Base-by-base conservation (phyloP, 352 stramenopile species). In the Poterioochromonas sp. region DNA sequence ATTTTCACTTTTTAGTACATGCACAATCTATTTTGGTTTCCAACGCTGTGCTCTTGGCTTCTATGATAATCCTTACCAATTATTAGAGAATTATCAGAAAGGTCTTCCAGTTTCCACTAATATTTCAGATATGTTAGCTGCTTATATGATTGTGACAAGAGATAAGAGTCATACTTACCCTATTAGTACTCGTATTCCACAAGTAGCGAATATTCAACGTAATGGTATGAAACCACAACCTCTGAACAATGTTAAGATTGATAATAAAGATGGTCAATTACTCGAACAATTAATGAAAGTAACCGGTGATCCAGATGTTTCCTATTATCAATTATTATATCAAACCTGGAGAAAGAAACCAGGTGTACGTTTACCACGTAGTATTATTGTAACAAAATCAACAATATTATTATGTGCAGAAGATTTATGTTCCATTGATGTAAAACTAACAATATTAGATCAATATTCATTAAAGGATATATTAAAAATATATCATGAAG, bases 11-110 rank as follows among this genome's bases (percentile, higher is more conserved):
- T 41, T 26, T 40, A 78, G 71, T 35, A 1, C 2, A 35, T 78
- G 43, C 15, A 78, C 71, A 44, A 63, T 78, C 29, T 78, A 51
- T 39, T 78, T 78, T 37, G 71, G 71, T 39, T 78, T 78, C 32
- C 71, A 78, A 29, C 71, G 71, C 29, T 78, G 43, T 53, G 5
- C 54, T 1, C 47, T 78, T 3, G 40, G 12, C 1, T 76, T 76
- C 39, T 32, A 18, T 62, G 68, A 54, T 34, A 2, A 53, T 11
- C 2, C 11, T 26, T 51, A 63, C 29, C 3, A 26, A 11, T 32
- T 32, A 63, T 63, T 5, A 32, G 53, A 63, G 2, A 26, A 29
- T 8, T 5, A 63, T 35, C 29, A 63, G 8, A 11, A 8, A 26
- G 26, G 5, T 51, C 18, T 68, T 18, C 5, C 22, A 68, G 58